A percentile compares a stretch with the other conserved stretches of the same genome.
Evolutionary conservation across 2,329 filamentous ascomycete genomes (phyloP).

Genomic region (Cryoendolithus antarcticus): DNA sequence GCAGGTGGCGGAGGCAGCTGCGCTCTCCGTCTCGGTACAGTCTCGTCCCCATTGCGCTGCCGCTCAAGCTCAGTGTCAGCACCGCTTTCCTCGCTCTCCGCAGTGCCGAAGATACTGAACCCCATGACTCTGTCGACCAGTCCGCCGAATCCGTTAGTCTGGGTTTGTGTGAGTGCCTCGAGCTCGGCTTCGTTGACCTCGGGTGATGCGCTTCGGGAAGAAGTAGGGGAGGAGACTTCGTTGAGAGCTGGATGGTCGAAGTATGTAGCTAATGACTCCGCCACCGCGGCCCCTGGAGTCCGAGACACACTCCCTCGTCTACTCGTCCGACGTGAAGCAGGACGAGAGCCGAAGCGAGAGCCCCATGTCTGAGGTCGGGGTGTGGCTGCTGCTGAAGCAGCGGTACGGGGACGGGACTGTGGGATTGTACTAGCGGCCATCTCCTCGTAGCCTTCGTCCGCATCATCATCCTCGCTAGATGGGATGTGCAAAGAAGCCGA

Average conservation of each 20-base stretch:
- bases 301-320: conserved; percentile 23
- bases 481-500: conserved; percentile 38
- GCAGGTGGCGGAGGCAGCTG: conserved; percentile 16
- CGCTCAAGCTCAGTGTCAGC: conserved; percentile 8
- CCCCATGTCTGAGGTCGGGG: conserved; percentile 13
- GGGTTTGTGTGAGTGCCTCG: conserved; percentile 36
- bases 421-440: conserved; percentile 17
- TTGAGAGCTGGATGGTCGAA: too few relatives aligned
- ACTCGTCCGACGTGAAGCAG: conserved; percentile 27
- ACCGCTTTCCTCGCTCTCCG: conserved; percentile 14
- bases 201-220: too few relatives aligned
- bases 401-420: not conserved
- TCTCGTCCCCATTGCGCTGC: conserved; percentile 2
- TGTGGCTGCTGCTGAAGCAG: conserved; percentile 2
- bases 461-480: conserved; percentile 20
- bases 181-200: conserved; percentile 41
- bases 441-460: conserved; percentile 23
- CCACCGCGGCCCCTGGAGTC: too few relatives aligned
- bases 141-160: conserved; percentile 42
- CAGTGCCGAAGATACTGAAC: conserved; percentile 2
- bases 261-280: too few relatives aligned
- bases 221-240: too few relatives aligned
- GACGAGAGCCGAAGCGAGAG: conserved; percentile 24
- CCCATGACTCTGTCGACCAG: conserved; percentile 22
- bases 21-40: conserved; percentile 22